Conservation (phyloP, 768 basidiomycete genomes). For the Kwoniella bestiolae region DNA sequence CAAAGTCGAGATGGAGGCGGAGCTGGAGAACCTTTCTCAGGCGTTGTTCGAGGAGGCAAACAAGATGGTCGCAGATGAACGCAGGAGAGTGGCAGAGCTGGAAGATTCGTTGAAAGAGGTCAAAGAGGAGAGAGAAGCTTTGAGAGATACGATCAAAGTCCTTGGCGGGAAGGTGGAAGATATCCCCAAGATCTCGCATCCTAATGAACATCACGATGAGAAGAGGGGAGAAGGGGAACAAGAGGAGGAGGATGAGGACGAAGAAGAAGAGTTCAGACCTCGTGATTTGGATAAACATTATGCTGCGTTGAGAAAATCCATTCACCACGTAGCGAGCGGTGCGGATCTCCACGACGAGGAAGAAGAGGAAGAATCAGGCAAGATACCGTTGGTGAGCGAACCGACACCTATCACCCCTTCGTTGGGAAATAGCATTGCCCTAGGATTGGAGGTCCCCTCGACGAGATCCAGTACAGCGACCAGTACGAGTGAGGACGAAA, state of each 20-base stretch:
- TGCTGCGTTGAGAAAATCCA: slow-evolving; percentile 46
- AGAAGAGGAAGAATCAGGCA: neutral
- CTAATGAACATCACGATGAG: slow-evolving; percentile 16
- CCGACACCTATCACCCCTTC: slow-evolving; percentile 3
- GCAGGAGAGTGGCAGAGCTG: slow-evolving; percentile 45
- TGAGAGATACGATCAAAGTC: slow-evolving; percentile 48
- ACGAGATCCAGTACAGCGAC: slow-evolving; percentile 3
- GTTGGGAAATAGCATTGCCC: neutral
- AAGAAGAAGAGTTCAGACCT: slow-evolving; percentile 30
- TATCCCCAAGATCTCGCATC: neutral
- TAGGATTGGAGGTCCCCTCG: neutral
- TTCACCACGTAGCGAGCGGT: slow-evolving; percentile 44
- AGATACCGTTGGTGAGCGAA: neutral
- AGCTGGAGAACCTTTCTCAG: slow-evolving; percentile 54
- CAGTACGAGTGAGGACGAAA: neutral
- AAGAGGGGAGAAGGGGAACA: slow-evolving; percentile 7
- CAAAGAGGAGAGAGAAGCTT: slow-evolving; percentile 43
- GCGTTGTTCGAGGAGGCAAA: slow-evolving; percentile 59
- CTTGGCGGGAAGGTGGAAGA: slow-evolving; percentile 45
- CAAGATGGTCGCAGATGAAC: slow-evolving; percentile 58
- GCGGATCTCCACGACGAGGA: slow-evolving; percentile 3
- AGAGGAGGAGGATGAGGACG: slow-evolving; percentile 24
- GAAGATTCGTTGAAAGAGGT: slow-evolving; percentile 54
- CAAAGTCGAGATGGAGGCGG: slow-evolving; percentile 56
- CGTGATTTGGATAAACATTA: slow-evolving; percentile 53